phyloP scores from a whole-genome alignment of 202 grass and related monocot species.

The Eragrostis tef region DNA sequence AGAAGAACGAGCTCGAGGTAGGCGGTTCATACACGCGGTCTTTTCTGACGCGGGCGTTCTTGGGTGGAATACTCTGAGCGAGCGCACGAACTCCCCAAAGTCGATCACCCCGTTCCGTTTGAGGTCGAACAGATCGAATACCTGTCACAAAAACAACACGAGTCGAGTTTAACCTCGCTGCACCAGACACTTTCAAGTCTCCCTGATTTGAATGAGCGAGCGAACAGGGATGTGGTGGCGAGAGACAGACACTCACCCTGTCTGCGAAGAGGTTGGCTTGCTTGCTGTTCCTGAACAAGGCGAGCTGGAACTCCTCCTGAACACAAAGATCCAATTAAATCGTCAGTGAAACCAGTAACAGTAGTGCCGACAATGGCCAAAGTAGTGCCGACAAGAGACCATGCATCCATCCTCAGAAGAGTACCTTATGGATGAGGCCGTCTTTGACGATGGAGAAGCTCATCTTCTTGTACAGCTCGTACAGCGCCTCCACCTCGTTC shows the following conservation, averaged over 20 bases:
- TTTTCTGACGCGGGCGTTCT: conserved; percentile 55
- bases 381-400: no score
- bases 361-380: no score
- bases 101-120: conserved; percentile 52
- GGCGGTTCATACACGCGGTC: conserved; percentile 56
- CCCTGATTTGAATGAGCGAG: no score
- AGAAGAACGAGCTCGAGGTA: not conserved
- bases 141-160: conserved; percentile 13
- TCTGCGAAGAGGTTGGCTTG: conserved; percentile 69
- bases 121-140: conserved; percentile 46
- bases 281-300: conserved; percentile 76
- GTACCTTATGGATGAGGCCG: conserved; percentile 89
- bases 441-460: conserved; percentile 83
- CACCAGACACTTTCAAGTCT: no score
- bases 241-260: conserved; percentile 51
- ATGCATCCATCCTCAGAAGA: no score
- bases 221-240: not conserved
- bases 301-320: conserved; percentile 88
- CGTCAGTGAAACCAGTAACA: not conserved
- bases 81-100: conserved; percentile 88
- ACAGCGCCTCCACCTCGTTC: conserved; percentile 68
- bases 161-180: no score
- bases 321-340: not conserved
- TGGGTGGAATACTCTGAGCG: conserved; percentile 86
- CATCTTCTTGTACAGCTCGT: conserved; percentile 69